phyloP scores from a whole-genome alignment of 1,284 basidiomycete species.

The Chondrostereum purpureum region DNA sequence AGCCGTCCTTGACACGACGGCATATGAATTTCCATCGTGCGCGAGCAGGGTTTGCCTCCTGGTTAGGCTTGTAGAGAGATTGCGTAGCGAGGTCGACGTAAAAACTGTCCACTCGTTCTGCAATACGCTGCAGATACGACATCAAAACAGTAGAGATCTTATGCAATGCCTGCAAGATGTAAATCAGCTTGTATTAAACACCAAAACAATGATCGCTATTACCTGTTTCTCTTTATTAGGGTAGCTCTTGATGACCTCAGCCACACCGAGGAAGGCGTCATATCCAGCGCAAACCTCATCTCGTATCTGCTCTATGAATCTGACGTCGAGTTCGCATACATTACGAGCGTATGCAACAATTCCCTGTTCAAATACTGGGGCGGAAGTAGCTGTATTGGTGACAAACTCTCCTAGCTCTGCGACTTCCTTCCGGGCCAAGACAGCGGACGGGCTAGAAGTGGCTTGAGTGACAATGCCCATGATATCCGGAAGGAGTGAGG shows the following conservation, averaged over 20 bases:
- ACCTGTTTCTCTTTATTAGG: slow-evolving; percentile 12
- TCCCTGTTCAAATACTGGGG: slow-evolving; percentile 9
- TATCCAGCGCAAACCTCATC: slow-evolving; percentile 10
- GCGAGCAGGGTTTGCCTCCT: slow-evolving; percentile 10
- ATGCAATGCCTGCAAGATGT: slow-evolving; percentile 6
- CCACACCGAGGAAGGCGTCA: slow-evolving; percentile 9
- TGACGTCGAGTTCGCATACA: slow-evolving; percentile 9
- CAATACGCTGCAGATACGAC: slow-evolving; percentile 11
- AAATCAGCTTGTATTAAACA: neutral
- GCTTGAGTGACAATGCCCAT: slow-evolving; percentile 11
- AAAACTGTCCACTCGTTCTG: slow-evolving; percentile 12
- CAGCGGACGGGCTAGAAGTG: slow-evolving; percentile 8
- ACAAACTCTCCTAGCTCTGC: slow-evolving; percentile 12
- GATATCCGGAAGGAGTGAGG: slow-evolving; percentile 10
- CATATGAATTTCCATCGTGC: slow-evolving; percentile 10
- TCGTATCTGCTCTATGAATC: slow-evolving; percentile 9
- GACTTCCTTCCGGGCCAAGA: slow-evolving; percentile 9
- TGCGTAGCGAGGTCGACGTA: slow-evolving; percentile 10
- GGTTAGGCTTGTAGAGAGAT: slow-evolving; percentile 9
- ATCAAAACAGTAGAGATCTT: slow-evolving; percentile 10
- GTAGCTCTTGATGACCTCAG: slow-evolving; percentile 9
- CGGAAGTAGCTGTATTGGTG: slow-evolving; percentile 6
- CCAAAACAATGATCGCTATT: neutral
- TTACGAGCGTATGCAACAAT: slow-evolving; percentile 8
- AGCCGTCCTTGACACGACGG: slow-evolving; percentile 12